Evolutionary conservation across 2,329 filamentous ascomycete species (phyloP).

Genomic region (Colletotrichum sojae): DNA sequence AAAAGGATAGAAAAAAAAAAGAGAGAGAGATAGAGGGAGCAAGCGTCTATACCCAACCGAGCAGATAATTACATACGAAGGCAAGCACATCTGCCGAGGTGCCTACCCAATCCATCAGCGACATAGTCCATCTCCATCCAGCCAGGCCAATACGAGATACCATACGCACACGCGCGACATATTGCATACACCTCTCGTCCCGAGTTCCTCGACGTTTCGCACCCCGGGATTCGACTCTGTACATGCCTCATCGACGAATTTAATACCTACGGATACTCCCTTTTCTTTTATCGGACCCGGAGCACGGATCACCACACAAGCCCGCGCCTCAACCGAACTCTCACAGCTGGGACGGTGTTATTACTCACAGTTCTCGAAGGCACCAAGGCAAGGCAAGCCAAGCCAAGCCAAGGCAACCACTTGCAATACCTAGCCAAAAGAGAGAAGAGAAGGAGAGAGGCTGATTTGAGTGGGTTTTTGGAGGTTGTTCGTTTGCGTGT

Average conservation of each 20-base stretch:
- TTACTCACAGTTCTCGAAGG: background rate
- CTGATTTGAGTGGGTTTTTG: background rate
- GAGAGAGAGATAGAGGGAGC: background rate
- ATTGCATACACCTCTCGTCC: conserved; percentile 32
- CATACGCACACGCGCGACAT: conserved; percentile 29
- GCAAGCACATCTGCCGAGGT: conserved; percentile 25
- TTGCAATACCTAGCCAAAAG: too few relatives aligned
- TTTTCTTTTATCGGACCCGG: conserved; percentile 10
- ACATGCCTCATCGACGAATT: conserved; percentile 23
- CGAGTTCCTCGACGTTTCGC: conserved; percentile 38
- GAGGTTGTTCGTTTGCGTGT: conserved; percentile 25
- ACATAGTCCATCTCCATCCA: conserved; percentile 3
- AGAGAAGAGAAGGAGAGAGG: too few relatives aligned
- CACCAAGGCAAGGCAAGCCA: background rate
- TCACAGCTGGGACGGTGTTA: conserved; percentile 9
- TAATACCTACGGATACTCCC: conserved; percentile 2
- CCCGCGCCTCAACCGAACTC: conserved; percentile 10
- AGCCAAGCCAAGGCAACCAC: background rate
- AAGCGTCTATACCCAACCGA: conserved; percentile 1
- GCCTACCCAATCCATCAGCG: background rate
- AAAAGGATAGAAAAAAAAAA: background rate
- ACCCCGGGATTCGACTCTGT: conserved; percentile 19
- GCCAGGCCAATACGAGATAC: conserved; percentile 3
- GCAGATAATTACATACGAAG: conserved; percentile 22
- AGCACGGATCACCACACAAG: background rate